phyloP scores from a whole-genome alignment of 352 stramenopile genomes.

The Bremia lactucae region DNA sequence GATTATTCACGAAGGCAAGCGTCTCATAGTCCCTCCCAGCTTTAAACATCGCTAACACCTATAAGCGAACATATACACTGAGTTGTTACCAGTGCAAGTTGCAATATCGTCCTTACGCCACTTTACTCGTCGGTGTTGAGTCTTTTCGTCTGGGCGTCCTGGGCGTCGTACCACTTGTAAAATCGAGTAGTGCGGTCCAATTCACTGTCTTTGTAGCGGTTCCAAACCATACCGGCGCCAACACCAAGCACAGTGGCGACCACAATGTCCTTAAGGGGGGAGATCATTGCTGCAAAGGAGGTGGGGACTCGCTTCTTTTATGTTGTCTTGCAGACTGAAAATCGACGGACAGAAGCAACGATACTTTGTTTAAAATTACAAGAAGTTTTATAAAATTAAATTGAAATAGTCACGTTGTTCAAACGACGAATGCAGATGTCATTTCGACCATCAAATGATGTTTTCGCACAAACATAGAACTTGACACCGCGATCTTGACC shows the following conservation, averaged over 20 bases:
- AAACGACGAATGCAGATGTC: background rate
- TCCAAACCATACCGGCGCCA: conserved; percentile 39
- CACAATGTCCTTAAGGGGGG: conserved; percentile 71
- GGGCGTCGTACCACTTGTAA: conserved; percentile 76
- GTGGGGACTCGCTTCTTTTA: too few species aligned
- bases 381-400: too few species aligned
- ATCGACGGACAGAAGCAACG: conserved; percentile 13
- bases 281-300: conserved; percentile 44
- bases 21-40: too few species aligned
- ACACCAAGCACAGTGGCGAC: conserved; percentile 62
- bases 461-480: conserved; percentile 10
- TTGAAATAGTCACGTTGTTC: too few species aligned
- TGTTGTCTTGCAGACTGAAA: conserved; percentile 19
- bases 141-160: conserved; percentile 56
- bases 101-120: too few species aligned
- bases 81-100: background rate
- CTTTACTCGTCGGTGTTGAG: conserved; percentile 29
- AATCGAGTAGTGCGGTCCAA: conserved; percentile 64
- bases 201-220: conserved; percentile 55
- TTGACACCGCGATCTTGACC: conserved; percentile 13
- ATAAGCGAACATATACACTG: background rate
- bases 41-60: background rate
- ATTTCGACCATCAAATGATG: conserved; percentile 4
- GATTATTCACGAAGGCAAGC: background rate
- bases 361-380: conserved; percentile 5